Base-by-base conservation (phyloP, 192 early-diverging fungal genomes). In the Chytriomyces sp. region DNA sequence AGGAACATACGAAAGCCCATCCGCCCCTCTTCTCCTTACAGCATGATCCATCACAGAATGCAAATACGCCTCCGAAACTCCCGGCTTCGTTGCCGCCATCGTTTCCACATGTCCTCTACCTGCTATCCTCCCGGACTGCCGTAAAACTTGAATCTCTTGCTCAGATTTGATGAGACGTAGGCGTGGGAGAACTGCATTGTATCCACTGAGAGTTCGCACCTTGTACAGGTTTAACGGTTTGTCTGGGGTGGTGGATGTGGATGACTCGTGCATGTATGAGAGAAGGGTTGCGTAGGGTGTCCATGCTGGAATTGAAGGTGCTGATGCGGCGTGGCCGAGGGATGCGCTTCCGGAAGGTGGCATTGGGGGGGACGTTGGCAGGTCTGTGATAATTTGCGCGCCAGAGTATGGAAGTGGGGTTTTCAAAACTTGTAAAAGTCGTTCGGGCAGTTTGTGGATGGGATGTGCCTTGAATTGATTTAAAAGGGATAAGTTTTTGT, bases 1-100 rank as follows among this genome's bases (percentile, higher is more conserved):
- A 2, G 97, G 97, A 23, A 99, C 94, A 82, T 99, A 99, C 16
- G 94, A 93, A 28, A 95, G 82, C 47, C 89, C 86, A 46, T 84
- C 86, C 0, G 88, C 90, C 5, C 91, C 91, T 28, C 86, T 78
- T 80, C 83, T 83, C 62, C 86, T 76, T 61, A 89, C 90, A 35
- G 92, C 85, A 78, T 89, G 92, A 60, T 95, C 94, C 62, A 96
- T 87, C 53, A 89, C 89, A 10, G 92, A 88, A 64, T 91, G 89
- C 16, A 99, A 79, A 48, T 92, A 88, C 50, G 89, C 86, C 77
- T 99, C 97, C 60, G 88, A 82, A 9, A 88, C 77, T 28, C 87
- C 86, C 2, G 93, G 93, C 45, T 89, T 79, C 28, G 94, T 93
- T 69, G 83, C 88, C 20, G 87, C 86, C 92, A 95, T 96, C 6